Conservation (phyloP, 768 basidiomycete genomes). For the Clavaria fumosa region DNA sequence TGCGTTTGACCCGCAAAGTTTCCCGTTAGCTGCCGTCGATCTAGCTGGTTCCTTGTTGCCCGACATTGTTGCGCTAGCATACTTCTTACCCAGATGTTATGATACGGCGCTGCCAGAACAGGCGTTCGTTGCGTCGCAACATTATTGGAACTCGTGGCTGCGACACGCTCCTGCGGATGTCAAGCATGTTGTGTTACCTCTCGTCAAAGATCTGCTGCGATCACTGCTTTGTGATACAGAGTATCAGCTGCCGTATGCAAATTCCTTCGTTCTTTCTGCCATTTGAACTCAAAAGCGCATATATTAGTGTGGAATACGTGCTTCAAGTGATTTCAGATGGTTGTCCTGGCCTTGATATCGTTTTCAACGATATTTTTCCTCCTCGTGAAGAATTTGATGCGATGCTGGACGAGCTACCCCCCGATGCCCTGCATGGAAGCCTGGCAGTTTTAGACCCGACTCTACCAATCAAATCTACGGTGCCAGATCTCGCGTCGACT, state of each 20-base stretch:
- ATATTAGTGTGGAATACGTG: conserved; percentile 31
- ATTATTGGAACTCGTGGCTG: conserved; percentile 24
- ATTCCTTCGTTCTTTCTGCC: not conserved
- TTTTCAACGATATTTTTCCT: conserved; percentile 39
- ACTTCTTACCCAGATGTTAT: conserved; percentile 27
- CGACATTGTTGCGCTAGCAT: conserved; percentile 31
- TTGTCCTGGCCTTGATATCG: conserved; percentile 22
- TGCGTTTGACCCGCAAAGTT: conserved; percentile 12
- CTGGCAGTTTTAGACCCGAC: conserved; percentile 46
- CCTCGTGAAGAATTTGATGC: conserved; percentile 28
- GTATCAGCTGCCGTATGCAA: conserved; percentile 21
- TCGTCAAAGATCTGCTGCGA: conserved; percentile 4
- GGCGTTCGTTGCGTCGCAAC: no score
- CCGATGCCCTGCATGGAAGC: conserved; percentile 34
- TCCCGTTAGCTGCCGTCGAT: conserved; percentile 1
- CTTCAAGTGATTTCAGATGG: conserved; percentile 22
- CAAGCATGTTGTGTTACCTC: conserved; percentile 8
- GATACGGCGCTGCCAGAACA: no score
- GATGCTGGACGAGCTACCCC: conserved; percentile 30
- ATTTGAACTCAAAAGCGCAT: conserved; percentile 3
- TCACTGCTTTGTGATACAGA: conserved; percentile 18
- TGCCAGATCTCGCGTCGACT: conserved; percentile 6
- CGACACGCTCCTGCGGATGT: conserved; percentile 12
- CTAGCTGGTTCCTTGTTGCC: conserved; percentile 23
- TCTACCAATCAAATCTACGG: conserved; percentile 29